Base-by-base conservation (phyloP, 345 rosid genomes). In the Ailanthus altissimus region DNA sequence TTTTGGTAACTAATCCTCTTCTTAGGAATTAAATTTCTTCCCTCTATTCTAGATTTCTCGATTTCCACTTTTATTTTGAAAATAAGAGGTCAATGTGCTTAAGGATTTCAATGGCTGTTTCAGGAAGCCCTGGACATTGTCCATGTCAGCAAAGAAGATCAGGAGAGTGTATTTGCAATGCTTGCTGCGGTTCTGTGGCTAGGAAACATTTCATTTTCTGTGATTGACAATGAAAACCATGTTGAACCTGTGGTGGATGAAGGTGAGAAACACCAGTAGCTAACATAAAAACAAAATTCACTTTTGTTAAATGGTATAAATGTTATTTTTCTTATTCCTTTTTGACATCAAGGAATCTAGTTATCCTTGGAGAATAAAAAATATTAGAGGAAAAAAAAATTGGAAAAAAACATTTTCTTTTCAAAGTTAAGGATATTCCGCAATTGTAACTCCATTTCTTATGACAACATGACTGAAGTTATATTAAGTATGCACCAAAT, bases 181-280 rank as follows among this genome's bases (percentile, higher is more conserved):
- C 93, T 96, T 79, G 90, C 99, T 79, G 98, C 99, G 50, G 98
- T 96, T n/a, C 69, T 96, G 72, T 96, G 99, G 98, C 83, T 96
- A 68, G 99, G 99, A 87, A 91, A 96, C 75, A 82, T 92, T 83
- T 89, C 94, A 15, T 93, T 96, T 84, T 76, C 88, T 12, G 65
- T 88, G 67, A 85, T 90, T 77, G 99, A 96, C 86, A 93, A 90
- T 84, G 99, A 96, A 86, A 92, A 92, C 85, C 99, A 96, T 79
- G 95, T 90, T 77, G 97, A 96, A 84, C 89, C 94, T 69, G 81
- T 87, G 62, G 83, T 71, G 73, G 97, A 93, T 89, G 98, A 93
- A 89, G 85, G 99, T 96, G 80, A 90, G 90, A 73, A 51, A 80
- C 69, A 79, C 36, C 21, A 8, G 51, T 61, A 80, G 53, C 47